phyloP scores from a whole-genome alignment of 108 stramenopile species.

The Heterococcus sp. region DNA sequence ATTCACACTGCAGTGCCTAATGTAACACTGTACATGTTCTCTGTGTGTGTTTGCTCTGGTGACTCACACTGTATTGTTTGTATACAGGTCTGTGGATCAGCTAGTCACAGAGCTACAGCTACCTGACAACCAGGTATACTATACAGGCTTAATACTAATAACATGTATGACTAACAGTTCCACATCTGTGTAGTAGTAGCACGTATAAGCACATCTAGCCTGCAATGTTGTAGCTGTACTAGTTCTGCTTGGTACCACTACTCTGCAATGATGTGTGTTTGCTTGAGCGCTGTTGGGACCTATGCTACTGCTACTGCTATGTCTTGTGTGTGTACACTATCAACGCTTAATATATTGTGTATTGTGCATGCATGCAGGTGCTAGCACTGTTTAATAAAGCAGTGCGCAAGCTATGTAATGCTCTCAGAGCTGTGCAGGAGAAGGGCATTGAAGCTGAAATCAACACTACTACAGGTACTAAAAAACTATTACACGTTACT shows the following conservation, averaged over 20 bases:
- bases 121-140: constrained; percentile 43
- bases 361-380: constrained; percentile 10
- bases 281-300: background rate
- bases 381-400: constrained; percentile 50
- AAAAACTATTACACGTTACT: too few species aligned
- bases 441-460: constrained; percentile 26
- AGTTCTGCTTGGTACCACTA: background rate
- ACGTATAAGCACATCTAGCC: background rate
- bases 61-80: too few species aligned
- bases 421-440: constrained; percentile 31
- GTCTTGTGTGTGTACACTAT: background rate
- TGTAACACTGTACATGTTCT: too few species aligned
- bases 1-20: too few species aligned
- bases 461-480: constrained; percentile 2
- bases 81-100: constrained; percentile 23
- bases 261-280: background rate
- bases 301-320: background rate
- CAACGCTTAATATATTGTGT: background rate
- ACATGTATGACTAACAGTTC: background rate
- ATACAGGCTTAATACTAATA: background rate
- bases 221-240: background rate
- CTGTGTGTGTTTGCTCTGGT: too few species aligned
- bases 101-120: constrained; percentile 43
- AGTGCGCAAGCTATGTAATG: constrained; percentile 40
- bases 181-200: background rate